Evolutionary conservation across 768 basidiomycete species (phyloP).

Genomic region (Mycena belliarum): DNA sequence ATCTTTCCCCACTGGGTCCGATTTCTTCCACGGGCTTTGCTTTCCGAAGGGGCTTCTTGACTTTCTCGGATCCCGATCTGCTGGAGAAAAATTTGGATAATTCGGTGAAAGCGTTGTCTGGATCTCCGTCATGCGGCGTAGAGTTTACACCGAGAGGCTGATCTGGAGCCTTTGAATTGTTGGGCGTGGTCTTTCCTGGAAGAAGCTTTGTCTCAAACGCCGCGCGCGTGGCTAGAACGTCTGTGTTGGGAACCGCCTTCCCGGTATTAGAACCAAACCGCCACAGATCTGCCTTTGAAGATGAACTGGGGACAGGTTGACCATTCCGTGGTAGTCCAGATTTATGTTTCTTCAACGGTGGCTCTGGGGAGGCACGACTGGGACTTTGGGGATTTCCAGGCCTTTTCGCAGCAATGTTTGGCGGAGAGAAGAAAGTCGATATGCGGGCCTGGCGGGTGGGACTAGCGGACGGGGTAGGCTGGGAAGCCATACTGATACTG

Average conservation of each 20-base stretch:
- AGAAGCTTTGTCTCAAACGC: conserved; percentile 53
- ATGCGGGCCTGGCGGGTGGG: conserved; percentile 36
- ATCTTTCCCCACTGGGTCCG: conserved; percentile 71
- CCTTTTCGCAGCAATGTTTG: too few species aligned
- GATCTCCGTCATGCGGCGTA: conserved; percentile 32
- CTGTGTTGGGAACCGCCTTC: not conserved
- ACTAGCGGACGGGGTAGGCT: conserved; percentile 1
- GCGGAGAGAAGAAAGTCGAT: conserved; percentile 42
- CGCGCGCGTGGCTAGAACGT: conserved; percentile 24
- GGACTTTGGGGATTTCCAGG: not conserved
- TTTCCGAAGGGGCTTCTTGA: conserved; percentile 27
- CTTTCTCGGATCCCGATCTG: conserved; percentile 41
- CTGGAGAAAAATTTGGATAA: conserved; percentile 48
- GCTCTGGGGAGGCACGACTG: conserved; percentile 22
- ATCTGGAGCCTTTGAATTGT: not conserved
- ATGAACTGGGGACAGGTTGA: conserved; percentile 14
- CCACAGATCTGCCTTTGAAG: conserved; percentile 40
- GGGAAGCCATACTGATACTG: too few species aligned
- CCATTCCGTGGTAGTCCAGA: not conserved
- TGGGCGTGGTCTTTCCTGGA: conserved; percentile 30
- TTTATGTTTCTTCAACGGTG: conserved; percentile 32
- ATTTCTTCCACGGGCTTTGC: conserved; percentile 43
- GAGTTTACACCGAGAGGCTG: conserved; percentile 22
- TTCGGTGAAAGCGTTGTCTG: conserved; percentile 47
- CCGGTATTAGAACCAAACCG: conserved; percentile 37